Evolutionary conservation across 2,329 filamentous ascomycete species (phyloP).

Genomic region (Trichophyton equinum): DNA sequence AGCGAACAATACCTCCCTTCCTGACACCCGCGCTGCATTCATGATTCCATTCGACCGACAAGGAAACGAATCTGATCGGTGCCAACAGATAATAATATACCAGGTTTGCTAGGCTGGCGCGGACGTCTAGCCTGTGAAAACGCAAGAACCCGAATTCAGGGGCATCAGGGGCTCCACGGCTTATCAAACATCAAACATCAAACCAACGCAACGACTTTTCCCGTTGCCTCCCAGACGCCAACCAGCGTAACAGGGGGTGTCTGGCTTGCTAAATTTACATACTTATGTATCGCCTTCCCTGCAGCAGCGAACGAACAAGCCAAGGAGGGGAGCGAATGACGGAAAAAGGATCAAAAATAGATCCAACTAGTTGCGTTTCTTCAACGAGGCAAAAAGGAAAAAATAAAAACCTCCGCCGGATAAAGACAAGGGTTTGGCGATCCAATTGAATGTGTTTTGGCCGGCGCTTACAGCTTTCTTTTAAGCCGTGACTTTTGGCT

Average conservation of each 20-base stretch:
- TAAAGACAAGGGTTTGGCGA: not conserved
- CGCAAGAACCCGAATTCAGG: not conserved
- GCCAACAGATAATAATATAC: not conserved
- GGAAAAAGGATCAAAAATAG: no score
- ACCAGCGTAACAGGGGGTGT: no score
- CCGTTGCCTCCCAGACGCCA: no score
- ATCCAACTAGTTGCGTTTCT: no score
- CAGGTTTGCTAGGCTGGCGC: not conserved
- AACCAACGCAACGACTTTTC: not conserved
- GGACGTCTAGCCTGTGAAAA: not conserved
- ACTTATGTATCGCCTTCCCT: no score
- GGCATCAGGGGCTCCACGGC: not conserved
- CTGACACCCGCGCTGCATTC: not conserved
- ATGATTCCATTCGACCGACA: not conserved
- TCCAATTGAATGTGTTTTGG: not conserved
- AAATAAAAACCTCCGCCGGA: not conserved
- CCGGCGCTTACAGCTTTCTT: not conserved
- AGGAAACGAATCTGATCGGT: not conserved
- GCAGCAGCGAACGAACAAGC: no score
- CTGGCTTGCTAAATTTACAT: not conserved
- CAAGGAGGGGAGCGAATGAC: no score
- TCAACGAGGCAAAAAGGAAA: not conserved
- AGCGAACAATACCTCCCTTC: not conserved
- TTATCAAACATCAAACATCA: not conserved
- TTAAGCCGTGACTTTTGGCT: not conserved